phyloP scores from a whole-genome alignment of 208 protist species.

The Crithidia brevicula region DNA sequence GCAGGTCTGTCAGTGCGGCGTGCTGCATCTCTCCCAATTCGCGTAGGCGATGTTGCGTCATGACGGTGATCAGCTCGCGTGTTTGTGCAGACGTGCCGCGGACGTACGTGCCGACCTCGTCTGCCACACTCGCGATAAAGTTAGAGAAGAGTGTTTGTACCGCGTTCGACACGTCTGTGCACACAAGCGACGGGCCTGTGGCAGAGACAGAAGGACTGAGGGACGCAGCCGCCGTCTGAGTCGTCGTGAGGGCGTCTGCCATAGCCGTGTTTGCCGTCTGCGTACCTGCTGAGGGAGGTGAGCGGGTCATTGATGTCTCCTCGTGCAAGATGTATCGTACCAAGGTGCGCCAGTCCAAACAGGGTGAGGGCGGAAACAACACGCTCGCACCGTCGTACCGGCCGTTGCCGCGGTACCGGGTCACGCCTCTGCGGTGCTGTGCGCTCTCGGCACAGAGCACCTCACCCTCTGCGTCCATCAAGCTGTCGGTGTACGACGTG shows the following conservation, averaged over 20 bases:
- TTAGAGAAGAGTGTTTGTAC: slow-evolving; percentile 13
- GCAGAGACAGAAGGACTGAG: not conserved
- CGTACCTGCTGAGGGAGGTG: not conserved
- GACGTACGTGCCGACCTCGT: slow-evolving; percentile 9
- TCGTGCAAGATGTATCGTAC: slow-evolving; percentile 41
- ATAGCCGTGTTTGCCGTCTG: not conserved
- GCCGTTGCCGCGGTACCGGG: too few species aligned
- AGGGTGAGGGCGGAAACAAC: slow-evolving; percentile 3
- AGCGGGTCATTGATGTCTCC: slow-evolving; percentile 1
- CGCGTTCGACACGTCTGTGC: not conserved
- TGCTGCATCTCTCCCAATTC: slow-evolving; percentile 13
- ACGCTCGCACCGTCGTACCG: not conserved
- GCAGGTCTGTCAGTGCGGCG: slow-evolving; percentile 3
- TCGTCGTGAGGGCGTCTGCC: not conserved
- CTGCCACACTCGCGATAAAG: slow-evolving; percentile 8
- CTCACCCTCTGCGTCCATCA: slow-evolving; percentile 8
- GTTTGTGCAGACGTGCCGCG: slow-evolving; percentile 4
- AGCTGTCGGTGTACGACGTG: slow-evolving; percentile 17
- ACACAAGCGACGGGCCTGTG: not conserved
- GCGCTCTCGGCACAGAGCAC: not conserved
- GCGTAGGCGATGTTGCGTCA: slow-evolving; percentile 1
- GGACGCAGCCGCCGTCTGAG: not conserved
- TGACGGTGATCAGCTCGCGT: slow-evolving; percentile 5
- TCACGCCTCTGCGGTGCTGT: not conserved
- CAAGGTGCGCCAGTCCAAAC: slow-evolving; percentile 35